Evolutionary conservation across 140 eudicot species (phyloP), one percentile per base, ranked within the genome.

Genomic region (Anethum foeniculum): DNA sequence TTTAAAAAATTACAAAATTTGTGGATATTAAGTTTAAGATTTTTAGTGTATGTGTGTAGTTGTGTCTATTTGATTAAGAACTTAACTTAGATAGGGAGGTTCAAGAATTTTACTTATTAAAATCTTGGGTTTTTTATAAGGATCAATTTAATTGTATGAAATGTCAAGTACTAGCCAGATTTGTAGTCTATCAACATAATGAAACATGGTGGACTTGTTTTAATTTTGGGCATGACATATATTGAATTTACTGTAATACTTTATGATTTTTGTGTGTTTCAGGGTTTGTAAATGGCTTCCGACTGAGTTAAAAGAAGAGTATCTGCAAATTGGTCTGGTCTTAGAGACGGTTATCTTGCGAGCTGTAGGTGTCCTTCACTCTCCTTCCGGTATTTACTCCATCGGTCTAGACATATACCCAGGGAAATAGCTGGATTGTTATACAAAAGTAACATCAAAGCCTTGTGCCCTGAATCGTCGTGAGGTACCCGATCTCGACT

Each of bases 221-320:
- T 9, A 10, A 64, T 65, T 3, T 47, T 23, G 7, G 28, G 23
- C 5, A n/a, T 41, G 39, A 23, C 12, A 14, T 15, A 44, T 39
- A 43, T 44, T 25, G 0, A 25, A n/a, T 23, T 23, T 75, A 41
- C 77, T 73, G 21, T 21, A 75, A 14, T 75, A 39, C 60, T 75
- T 43, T 6, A 14, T 16, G 34, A 34, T 47, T 54, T 80, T 32
- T 56, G 39, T 78, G 28, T 69, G 75, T 64, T 90, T 83, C 92
- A 92, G 97, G 77, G 84, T 76, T 74, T 92, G 96, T 81, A 89
- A 88, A 83, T 92, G 97, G 97, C 88, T 92, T 82, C 84, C 96
- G 1, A 87, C 69, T 80, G 91, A 84, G 75, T 83, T 92, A 88
- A 89, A 86, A 88, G 90, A 86, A 82, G 93, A 83, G 74, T 90